A percentile compares a stretch with the other conserved stretches of the same genome.
Conservation (phyloP, 192 early-diverging fungal genomes). For the Backusella westeae region DNA sequence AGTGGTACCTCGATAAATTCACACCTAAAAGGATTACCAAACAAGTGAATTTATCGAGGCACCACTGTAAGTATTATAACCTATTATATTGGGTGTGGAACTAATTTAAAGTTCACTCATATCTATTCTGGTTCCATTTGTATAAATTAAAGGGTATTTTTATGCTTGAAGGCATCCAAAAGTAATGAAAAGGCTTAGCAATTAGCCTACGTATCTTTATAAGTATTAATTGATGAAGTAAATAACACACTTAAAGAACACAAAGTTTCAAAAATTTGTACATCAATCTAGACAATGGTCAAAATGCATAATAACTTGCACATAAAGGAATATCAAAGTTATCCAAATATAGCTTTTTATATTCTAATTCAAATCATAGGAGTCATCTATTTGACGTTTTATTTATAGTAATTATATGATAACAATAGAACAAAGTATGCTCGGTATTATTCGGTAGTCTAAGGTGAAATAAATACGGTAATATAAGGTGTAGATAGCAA, state of each 20-base stretch:
- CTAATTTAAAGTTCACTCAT: not conserved
- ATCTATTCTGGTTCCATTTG: not conserved
- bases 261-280: not conserved
- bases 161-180: not conserved
- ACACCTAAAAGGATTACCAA: no score
- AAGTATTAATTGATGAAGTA: not conserved
- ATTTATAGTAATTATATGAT: conserved; percentile 3
- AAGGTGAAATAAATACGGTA: not conserved
- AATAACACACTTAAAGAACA: not conserved
- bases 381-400: conserved; percentile 5
- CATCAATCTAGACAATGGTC: not conserved
- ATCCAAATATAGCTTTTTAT: not conserved
- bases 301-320: not conserved
- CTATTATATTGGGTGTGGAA: not conserved
- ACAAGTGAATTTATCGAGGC: no score
- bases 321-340: not conserved
- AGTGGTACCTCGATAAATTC: not conserved
- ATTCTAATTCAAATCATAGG: not conserved
- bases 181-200: not conserved
- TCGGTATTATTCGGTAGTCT: not conserved
- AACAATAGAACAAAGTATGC: not conserved
- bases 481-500: not conserved
- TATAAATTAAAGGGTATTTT: not conserved
- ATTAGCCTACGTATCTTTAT: not conserved
- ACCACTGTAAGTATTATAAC: no score